Conservation (phyloP, 345 rosid genomes). For the Camelina neglecta region DNA sequence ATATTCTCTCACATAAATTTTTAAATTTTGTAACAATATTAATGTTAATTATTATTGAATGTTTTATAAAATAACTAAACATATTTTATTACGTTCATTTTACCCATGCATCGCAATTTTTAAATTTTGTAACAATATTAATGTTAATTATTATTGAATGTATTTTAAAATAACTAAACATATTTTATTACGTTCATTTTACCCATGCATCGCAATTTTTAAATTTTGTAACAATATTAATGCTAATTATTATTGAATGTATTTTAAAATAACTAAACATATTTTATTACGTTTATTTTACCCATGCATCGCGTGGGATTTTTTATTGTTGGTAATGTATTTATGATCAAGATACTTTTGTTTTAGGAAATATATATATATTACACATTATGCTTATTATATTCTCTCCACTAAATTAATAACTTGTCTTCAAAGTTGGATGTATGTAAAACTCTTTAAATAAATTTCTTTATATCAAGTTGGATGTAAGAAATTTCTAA, state of each 20-base stretch:
- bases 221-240: too few relatives aligned
- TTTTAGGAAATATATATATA: neutral
- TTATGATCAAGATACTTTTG: neutral
- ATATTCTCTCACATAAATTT: too few relatives aligned
- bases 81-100: neutral
- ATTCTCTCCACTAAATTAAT: neutral
- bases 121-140: too few relatives aligned
- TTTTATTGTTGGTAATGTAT: neutral
- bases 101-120: too few relatives aligned
- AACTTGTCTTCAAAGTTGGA: constrained; percentile 5
- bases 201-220: too few relatives aligned
- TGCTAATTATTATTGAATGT: too few relatives aligned
- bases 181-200: too few relatives aligned
- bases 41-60: too few relatives aligned
- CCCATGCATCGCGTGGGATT: neutral
- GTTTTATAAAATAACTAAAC: neutral
- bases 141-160: too few relatives aligned
- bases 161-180: too few relatives aligned
- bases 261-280: neutral
- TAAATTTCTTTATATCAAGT: neutral
- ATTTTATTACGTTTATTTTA: neutral
- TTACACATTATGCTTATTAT: neutral
- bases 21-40: too few relatives aligned
- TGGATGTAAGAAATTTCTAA: neutral
- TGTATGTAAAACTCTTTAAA: neutral